These are phyloP conservation scores for Neurospora pannonica DNA, from an alignment of 495 filamentous ascomycete species.

Conservation along the genomic window DNA sequence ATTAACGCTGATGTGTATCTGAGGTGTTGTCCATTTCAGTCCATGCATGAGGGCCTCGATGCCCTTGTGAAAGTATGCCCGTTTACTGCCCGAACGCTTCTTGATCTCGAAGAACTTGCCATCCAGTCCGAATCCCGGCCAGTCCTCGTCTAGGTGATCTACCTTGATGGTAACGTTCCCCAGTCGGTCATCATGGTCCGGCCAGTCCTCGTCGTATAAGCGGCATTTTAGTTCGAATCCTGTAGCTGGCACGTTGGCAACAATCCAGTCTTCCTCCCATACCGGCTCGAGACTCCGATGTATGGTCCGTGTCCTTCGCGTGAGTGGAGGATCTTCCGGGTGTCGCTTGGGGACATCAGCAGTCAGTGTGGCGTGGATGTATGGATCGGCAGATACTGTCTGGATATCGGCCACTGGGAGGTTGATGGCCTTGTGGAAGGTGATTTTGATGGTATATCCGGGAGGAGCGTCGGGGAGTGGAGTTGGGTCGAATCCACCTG, in stretches of 20 bases:
- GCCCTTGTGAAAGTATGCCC: conserved; percentile 65
- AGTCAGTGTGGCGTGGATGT: conserved; percentile 59
- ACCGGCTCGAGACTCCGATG: conserved; percentile 57
- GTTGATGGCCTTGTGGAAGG: conserved; percentile 69
- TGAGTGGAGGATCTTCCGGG: conserved; percentile 64
- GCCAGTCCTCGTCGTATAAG: conserved; percentile 80
- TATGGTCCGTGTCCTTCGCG: conserved; percentile 68
- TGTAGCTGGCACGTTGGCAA: conserved; percentile 69
- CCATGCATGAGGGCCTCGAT: conserved; percentile 40
- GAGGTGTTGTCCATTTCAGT: conserved; percentile 20
- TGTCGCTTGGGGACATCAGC: conserved; percentile 57
- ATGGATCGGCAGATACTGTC: conserved; percentile 76
- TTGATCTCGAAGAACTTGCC: conserved; percentile 58
- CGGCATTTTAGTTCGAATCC: conserved; percentile 75
- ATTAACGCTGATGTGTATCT: conserved; percentile 58
- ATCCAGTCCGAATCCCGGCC: conserved; percentile 54
- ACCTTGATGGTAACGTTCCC: conserved; percentile 70
- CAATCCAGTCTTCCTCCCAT: conserved; percentile 81
- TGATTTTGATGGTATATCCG: conserved; percentile 78
- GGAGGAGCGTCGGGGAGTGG: conserved; percentile 61
- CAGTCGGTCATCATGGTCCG: conserved; percentile 78
- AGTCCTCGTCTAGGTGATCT: conserved; percentile 46
- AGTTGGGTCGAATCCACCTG: conserved; percentile 72
- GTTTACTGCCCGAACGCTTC: conserved; percentile 76
- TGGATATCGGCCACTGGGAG: conserved; percentile 75